Percentiles rank a stretch among this genome's conserved stretches.
These are phyloP conservation scores for Athelia sp. DNA, from an alignment of 1,284 basidiomycete genomes.

Conservation along the genomic window DNA sequence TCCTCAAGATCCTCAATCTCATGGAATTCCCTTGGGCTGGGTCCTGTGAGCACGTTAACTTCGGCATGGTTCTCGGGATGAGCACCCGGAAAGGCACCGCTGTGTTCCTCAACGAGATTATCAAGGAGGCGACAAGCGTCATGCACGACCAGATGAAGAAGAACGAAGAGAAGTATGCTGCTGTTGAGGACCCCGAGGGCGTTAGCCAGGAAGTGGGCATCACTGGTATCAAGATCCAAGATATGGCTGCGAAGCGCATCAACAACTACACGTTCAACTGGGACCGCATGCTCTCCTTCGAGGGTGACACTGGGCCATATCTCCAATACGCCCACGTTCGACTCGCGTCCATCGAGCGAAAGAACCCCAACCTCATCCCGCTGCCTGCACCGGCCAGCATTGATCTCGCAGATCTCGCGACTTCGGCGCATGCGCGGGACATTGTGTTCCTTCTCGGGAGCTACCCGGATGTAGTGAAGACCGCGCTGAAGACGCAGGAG, in stretches of 20 bases:
- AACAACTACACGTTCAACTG: conserved; percentile 98
- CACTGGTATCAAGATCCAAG: conserved; percentile 97
- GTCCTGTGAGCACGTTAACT: conserved; percentile 86
- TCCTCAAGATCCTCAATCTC: conserved; percentile 92
- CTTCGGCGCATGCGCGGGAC: conserved; percentile 77
- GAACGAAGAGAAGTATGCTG: conserved; percentile 91
- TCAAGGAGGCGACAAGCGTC: conserved; percentile 83
- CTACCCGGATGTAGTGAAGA: conserved; percentile 89
- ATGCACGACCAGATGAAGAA: conserved; percentile 98
- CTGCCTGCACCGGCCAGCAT: conserved; percentile 67
- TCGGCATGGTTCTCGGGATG: conserved; percentile 93
- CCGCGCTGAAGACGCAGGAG: conserved; percentile 82
- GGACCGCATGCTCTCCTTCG: conserved; percentile 93
- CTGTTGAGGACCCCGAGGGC: conserved; percentile 83
- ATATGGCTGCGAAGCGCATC: conserved; percentile 93
- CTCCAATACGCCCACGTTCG: conserved; percentile 97
- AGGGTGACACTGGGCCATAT: conserved; percentile 96
- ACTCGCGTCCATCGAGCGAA: conserved; percentile 88
- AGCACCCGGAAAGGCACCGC: conserved; percentile 96
- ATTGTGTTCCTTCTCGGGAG: conserved; percentile 83
- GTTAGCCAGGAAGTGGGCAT: conserved; percentile 88
- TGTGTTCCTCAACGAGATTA: conserved; percentile 94
- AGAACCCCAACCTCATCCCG: conserved; percentile 87
- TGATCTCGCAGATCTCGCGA: conserved; percentile 64
- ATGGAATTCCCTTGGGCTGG: conserved; percentile 90